Evolutionary conservation across 306 rosid species (phyloP).

Genomic region (Trifolium repens): DNA sequence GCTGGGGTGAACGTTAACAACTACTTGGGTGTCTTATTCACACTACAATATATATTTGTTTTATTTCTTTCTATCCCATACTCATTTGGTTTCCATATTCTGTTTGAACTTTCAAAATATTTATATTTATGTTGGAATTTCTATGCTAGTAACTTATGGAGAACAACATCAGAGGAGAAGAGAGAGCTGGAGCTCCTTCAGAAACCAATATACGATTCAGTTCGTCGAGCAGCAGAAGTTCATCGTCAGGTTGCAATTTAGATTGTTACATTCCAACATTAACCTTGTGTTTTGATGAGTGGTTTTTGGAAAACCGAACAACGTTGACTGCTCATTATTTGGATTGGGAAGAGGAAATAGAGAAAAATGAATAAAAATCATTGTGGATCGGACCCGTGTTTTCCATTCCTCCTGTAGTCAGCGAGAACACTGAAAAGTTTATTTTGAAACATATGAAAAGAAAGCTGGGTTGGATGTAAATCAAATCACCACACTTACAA

Average conservation of each 20-base stretch:
- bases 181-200: slow-evolving; percentile 98
- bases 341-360: slow-evolving; percentile 26
- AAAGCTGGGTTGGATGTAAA: slow-evolving; percentile 22
- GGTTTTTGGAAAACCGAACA: slow-evolving; percentile 19
- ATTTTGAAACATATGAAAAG: background rate
- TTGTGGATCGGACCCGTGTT: slow-evolving; percentile 6
- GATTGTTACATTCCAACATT: slow-evolving; percentile 34
- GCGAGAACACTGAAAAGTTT: slow-evolving; percentile 28
- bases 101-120: slow-evolving; percentile 13
- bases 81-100: slow-evolving; percentile 13
- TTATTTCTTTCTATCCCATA: slow-evolving; percentile 2
- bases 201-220: slow-evolving; percentile 87
- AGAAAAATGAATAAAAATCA: slow-evolving; percentile 23
- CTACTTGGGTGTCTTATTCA: slow-evolving; percentile 14
- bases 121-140: slow-evolving; percentile 29
- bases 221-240: slow-evolving; percentile 98
- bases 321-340: slow-evolving; percentile 9
- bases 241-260: slow-evolving; percentile 88
- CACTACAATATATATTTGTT: background rate
- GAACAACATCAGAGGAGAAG: slow-evolving; percentile 95
- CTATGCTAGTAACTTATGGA: slow-evolving; percentile 79
- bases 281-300: slow-evolving; percentile 32
- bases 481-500: slow-evolving; percentile 9
- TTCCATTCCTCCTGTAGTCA: slow-evolving; percentile 1
- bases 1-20: slow-evolving; percentile 20